Base-by-base conservation (phyloP, 2,329 filamentous ascomycete genomes). In the Saccharata proteae region DNA sequence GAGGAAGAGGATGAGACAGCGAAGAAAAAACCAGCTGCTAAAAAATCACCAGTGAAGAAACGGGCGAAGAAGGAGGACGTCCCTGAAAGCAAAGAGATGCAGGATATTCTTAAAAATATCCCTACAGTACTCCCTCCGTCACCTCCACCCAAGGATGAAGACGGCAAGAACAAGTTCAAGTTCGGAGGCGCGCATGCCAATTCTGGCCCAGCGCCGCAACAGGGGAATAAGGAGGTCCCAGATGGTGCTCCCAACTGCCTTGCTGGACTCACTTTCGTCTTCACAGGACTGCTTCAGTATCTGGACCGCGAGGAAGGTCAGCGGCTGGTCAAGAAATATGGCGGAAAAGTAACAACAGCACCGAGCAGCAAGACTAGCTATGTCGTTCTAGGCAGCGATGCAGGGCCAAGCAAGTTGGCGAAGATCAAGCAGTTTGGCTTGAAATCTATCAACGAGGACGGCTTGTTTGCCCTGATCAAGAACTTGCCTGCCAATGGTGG, bases 351-450 rank as follows among this genome's bases (percentile, higher is more conserved):
- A 15, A 93, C 80, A 7, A 67, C 65, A 7, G 77, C 74, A 4
- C 90, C 92, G 13, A 96, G 88, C 51, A 80, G 77, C 48, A 96
- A 93, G 57, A 98, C 92, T 1, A 90, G 71, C 47, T 98, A 84
- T 49, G 85, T 98, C 26, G 82, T 98, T 11, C 69, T 98, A 3
- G 90, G 90, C 25, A 71, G 70, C 16, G 90, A 96, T 53, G 90
- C 92, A 15, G 90, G 90, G 0, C 90, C 90, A 1, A 92, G 80
- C 56, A 98, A 98, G 53, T 65, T 98, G 23, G 67, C 77, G 42
- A 94, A 86, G 43, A 96, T 98, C 43, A 67, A 71, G 35, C 70
- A 83, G 13, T 63, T 80, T 44, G 74, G 74, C 0, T 74, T 96
- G 52, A 94, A 85, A 55, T 92, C 86, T 0, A 94, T 98, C 48